Evolutionary conservation across 176 grass and related monocot genomes (phyloP), one percentile per base, ranked within the genome.

Genomic region (Ananas comosus): DNA sequence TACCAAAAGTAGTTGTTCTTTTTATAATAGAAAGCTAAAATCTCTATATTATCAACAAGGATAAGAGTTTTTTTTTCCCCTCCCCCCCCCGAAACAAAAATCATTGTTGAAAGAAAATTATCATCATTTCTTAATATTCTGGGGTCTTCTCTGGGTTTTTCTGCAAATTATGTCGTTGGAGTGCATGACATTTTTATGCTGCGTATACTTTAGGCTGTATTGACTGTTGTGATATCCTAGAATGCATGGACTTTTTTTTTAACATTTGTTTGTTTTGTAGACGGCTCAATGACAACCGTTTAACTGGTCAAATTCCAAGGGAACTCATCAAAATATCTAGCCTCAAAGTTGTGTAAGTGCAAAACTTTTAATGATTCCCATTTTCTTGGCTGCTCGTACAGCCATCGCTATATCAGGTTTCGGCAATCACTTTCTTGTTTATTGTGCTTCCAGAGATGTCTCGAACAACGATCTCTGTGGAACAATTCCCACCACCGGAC

Each of bases 261-360:
- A 54, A 3, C 53, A 29, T 64, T 70, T 68, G 18, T 29, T 66
- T 19, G 57, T 77, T 72, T 63, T 76, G 10, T 67, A 92, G 85
- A 51, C 70, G 85, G 56, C 72, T 91, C 49, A 91, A 91, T 85
- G 84, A 80, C 64, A 91, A 91, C 66, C 51, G 2, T 23, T 71
- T 91, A 59, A 77, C 54, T 65, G 88, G 88, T 76, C 72, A 72
- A 80, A 82, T 91, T 65, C 88, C 88, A 66, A 84, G 85, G 69
- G 85, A 82, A 42, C 76, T 88, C 64, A 57, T 65, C 66, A 82
- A 80, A 80, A 81, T 85, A 42, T 76, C 79, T 72, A 74, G 61
- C 64, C 78, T 91, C 51, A 91, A 91, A 91, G 85, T 91, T 57
- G 74, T 91, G 88, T 91, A 85, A 91, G 85, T 82, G 65, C 27